A percentile compares a stretch with the other conserved stretches of the same genome.
Evolutionary conservation across 1,139 yeast genomes (phyloP).

Genomic region (Wickerhamomyces sp.): DNA sequence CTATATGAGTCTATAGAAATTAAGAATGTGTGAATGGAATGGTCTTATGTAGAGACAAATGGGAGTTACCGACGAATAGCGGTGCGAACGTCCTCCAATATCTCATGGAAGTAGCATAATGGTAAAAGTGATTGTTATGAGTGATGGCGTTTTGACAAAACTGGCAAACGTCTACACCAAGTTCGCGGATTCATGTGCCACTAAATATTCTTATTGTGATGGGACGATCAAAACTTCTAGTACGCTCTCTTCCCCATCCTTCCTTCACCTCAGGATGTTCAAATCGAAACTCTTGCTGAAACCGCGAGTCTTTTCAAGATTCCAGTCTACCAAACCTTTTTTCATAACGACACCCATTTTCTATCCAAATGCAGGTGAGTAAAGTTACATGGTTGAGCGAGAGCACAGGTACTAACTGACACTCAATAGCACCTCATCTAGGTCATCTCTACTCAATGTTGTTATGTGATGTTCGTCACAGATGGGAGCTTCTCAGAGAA

Average conservation of each 20-base stretch:
- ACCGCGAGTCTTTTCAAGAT: constrained; percentile 2
- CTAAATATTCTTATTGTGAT: background rate
- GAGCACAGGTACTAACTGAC: background rate
- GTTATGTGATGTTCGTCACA: constrained; percentile 66
- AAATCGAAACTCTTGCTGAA: constrained; percentile 3
- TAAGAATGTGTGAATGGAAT: too few relatives aligned
- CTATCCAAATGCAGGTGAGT: constrained; percentile 77
- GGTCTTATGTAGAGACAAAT: too few relatives aligned
- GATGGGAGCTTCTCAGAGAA: constrained; percentile 60
- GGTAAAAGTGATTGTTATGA: too few relatives aligned
- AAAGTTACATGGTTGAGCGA: background rate
- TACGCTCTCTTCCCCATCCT: background rate
- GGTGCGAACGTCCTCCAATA: too few relatives aligned
- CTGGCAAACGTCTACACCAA: background rate
- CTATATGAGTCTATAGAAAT: background rate
- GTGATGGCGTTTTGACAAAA: too few relatives aligned
- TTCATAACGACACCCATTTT: constrained; percentile 88
- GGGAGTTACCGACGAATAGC: too few relatives aligned
- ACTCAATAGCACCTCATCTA: constrained; percentile 60
- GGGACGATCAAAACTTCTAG: too few relatives aligned
- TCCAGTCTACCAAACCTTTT: constrained; percentile 9
- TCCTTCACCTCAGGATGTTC: constrained; percentile 5
- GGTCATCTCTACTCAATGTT: constrained; percentile 93
- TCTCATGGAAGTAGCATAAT: too few relatives aligned
- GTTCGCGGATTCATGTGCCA: background rate